Base-by-base conservation (phyloP, 805 yeast genomes). In the Saccharomyces jurei region DNA sequence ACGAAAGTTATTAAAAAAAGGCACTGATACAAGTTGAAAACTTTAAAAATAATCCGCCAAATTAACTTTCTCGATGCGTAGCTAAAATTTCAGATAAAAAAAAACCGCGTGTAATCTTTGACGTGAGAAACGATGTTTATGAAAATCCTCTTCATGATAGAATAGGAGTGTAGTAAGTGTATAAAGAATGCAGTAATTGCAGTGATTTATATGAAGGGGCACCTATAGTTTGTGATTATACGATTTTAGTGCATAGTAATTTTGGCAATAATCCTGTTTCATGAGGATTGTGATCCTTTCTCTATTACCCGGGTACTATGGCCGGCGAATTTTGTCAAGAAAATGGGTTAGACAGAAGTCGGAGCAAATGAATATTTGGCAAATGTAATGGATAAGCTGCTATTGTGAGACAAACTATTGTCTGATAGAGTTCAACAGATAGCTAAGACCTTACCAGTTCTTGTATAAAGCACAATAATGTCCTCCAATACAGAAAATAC, bases 401-500 rank as follows among this genome's bases (percentile, higher is more conserved):
- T 36, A 36, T 5, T 36, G 44, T 21, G 11, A 17, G 25, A 36
- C 25, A 17, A 9, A 3, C 17, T 10, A 17, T 17, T 36, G 25
- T 2, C 25, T 6, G 25, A 13, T 17, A 21, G 22, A 10, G 10
- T 3, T 36, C 9, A 17, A 36, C 1, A 6, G 10, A 6, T 9
- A n/a, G 17, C 11, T 2, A 6, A 36, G 22, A 6, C 22, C 17
- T n/a, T 21, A 11, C 10, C 17, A 36, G 44, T 8, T 22, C 10
- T 10, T 17, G 22, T 22, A 46, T 1, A n/a, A 25, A 46, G 8
- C 9, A 8, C 14, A 9, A 22, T 10, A 9, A 26, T 46, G 30
- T 28, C 46, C 22, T 28, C 21, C 25, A 22, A 52, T 53, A 48
- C 55, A n/a, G 49, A 49, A 13, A 46, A 25, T 32, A 13, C 46